These are phyloP conservation scores for Plasmodium coatneyi DNA, from an alignment of 169 alveolate genomes.

Conservation along the genomic window DNA sequence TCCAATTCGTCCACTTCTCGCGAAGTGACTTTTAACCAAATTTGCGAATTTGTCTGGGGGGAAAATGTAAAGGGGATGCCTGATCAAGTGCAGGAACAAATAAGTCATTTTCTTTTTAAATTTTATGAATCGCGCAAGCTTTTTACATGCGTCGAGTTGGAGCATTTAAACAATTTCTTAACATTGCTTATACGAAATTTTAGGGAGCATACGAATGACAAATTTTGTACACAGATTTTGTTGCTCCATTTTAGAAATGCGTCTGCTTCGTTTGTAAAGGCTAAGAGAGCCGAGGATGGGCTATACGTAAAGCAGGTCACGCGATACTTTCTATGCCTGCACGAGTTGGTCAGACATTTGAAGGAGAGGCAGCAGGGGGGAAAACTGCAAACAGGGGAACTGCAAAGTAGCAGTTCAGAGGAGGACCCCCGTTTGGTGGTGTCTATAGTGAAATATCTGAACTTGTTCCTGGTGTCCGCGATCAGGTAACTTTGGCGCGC, in stretches of 20 bases:
- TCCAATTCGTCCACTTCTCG: neutral
- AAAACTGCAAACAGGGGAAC: neutral
- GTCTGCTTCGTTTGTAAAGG: slow-evolving; percentile 7
- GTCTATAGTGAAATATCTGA: slow-evolving; percentile 8
- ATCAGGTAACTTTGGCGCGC: neutral
- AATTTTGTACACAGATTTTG: neutral
- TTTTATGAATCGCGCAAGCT: slow-evolving; percentile 9
- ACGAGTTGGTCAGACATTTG: slow-evolving; percentile 14
- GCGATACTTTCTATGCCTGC: slow-evolving; percentile 9
- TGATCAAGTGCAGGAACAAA: neutral
- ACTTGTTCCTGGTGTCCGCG: neutral
- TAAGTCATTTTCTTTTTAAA: slow-evolving; percentile 7
- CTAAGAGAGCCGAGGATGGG: slow-evolving; percentile 17
- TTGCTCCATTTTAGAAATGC: slow-evolving; percentile 20
- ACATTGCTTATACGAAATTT: slow-evolving; percentile 23
- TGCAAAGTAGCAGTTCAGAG: neutral
- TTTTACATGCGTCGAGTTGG: slow-evolving; percentile 9
- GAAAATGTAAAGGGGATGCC: neutral
- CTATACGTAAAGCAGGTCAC: neutral
- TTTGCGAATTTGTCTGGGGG: neutral
- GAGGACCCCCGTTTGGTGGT: neutral
- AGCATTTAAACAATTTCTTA: slow-evolving; percentile 29
- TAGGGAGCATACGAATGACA: slow-evolving; percentile 3
- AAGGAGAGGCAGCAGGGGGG: neutral
- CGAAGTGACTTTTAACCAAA: slow-evolving; percentile 1